phyloP scores from a whole-genome alignment of 2,329 filamentous ascomycete genomes.

The Eutypa lata region DNA sequence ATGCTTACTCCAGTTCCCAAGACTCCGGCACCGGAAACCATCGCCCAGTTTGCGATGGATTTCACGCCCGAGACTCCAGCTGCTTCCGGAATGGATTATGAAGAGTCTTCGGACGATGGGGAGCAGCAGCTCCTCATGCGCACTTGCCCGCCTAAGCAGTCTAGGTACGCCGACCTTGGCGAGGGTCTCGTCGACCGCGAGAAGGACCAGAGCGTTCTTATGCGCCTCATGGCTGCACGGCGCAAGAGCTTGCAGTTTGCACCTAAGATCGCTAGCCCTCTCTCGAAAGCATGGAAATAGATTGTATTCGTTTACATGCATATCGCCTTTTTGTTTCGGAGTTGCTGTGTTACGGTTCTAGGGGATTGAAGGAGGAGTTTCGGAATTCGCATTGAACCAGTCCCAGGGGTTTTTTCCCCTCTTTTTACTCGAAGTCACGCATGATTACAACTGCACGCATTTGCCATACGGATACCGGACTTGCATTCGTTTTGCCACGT shows the following conservation, averaged over 20 bases:
- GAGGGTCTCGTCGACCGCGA: constrained; percentile 43
- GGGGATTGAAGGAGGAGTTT: too few relatives aligned
- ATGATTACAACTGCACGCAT: too few relatives aligned
- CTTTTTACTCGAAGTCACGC: too few relatives aligned
- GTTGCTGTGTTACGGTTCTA: not conserved
- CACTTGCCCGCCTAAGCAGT: constrained; percentile 53
- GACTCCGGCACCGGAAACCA: constrained; percentile 54
- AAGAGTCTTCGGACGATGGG: constrained; percentile 31
- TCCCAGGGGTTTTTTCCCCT: too few relatives aligned
- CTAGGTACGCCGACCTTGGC: constrained; percentile 34
- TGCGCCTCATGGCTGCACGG: constrained; percentile 66
- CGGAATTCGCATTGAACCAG: too few relatives aligned
- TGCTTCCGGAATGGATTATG: constrained; percentile 20
- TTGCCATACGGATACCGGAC: too few relatives aligned
- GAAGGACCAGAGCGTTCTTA: constrained; percentile 55
- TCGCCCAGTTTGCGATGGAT: constrained; percentile 50
- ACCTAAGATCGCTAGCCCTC: constrained; percentile 70
- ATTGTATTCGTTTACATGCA: not conserved
- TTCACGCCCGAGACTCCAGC: constrained; percentile 45
- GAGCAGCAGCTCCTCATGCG: constrained; percentile 43
- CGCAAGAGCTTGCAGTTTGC: constrained; percentile 77
- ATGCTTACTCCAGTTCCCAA: constrained; percentile 56
- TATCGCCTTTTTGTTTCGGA: too few relatives aligned
- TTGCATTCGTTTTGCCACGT: too few relatives aligned
- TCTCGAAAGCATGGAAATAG: constrained; percentile 55